phyloP scores from a whole-genome alignment of 164 flowering plant species.

The Aristolochia fimbriata region DNA sequence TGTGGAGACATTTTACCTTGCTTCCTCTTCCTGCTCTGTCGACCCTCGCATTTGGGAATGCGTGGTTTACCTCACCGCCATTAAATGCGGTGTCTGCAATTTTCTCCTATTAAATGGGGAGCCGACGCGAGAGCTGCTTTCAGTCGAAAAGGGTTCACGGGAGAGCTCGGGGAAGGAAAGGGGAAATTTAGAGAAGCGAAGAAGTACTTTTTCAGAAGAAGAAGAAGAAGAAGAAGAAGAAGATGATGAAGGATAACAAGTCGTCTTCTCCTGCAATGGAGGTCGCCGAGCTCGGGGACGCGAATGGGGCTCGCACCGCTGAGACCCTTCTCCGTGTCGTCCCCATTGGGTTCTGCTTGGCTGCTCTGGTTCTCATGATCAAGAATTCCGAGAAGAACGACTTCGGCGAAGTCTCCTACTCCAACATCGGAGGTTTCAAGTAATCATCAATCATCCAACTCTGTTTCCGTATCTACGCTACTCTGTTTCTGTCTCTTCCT shows the following conservation, averaged over 20 bases:
- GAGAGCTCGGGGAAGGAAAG: too few species aligned
- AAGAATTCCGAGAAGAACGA: constrained; percentile 52
- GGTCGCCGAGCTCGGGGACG: neutral
- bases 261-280: neutral
- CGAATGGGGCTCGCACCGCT: constrained; percentile 23
- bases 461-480: too few species aligned
- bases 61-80: constrained; percentile 1
- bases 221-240: neutral
- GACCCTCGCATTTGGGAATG: constrained; percentile 5
- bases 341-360: constrained; percentile 55
- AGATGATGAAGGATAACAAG: constrained; percentile 2
- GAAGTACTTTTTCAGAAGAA: neutral
- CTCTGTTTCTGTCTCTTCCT: too few species aligned
- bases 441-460: constrained; percentile 12
- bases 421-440: constrained; percentile 71
- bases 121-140: neutral
- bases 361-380: constrained; percentile 72
- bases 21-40: neutral
- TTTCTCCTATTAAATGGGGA: neutral
- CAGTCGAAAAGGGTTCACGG: neutral
- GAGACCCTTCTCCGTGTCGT: constrained; percentile 60
- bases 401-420: constrained; percentile 60
- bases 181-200: too few species aligned
- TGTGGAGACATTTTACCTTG: too few species aligned
- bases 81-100: neutral